These are phyloP conservation scores for Penstemon barbatus DNA, from an alignment of 257 asterid genomes.

Conservation along the genomic window DNA sequence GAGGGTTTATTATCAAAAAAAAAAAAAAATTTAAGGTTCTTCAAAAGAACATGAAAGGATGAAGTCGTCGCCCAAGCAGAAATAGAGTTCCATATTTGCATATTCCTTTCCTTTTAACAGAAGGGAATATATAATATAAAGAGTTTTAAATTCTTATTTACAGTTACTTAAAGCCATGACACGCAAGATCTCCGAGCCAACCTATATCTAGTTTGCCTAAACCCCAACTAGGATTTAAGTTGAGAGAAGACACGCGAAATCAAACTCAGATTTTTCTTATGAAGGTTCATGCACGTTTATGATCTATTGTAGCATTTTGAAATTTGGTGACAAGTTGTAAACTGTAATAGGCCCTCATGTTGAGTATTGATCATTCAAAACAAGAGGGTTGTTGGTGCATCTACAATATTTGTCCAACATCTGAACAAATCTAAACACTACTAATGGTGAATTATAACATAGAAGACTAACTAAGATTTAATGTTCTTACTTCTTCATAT, in stretches of 20 bases:
- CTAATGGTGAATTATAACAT: not conserved
- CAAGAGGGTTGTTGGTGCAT: not conserved
- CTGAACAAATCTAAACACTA: not conserved
- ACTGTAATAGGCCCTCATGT: not conserved
- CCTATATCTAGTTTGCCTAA: not conserved
- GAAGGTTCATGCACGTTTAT: not conserved
- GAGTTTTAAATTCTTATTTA: no score
- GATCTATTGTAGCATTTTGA: not conserved
- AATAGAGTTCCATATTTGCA: no score
- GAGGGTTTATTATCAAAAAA: not conserved
- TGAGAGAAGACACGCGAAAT: not conserved
- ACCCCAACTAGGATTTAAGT: not conserved
- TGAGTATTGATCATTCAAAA: not conserved
- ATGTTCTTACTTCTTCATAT: constrained; percentile 67
- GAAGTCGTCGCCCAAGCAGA: no score
- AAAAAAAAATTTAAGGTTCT: not conserved
- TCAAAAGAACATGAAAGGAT: not conserved
- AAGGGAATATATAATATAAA: no score
- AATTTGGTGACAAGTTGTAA: not conserved
- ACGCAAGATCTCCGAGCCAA: not conserved
- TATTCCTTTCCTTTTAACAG: no score
- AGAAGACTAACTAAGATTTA: not conserved
- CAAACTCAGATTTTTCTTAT: not conserved
- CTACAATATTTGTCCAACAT: constrained; percentile 1
- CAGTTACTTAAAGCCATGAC: no score